phyloP scores from a whole-genome alignment of 2,329 filamentous ascomycete species.

The Colletotrichum lentis region DNA sequence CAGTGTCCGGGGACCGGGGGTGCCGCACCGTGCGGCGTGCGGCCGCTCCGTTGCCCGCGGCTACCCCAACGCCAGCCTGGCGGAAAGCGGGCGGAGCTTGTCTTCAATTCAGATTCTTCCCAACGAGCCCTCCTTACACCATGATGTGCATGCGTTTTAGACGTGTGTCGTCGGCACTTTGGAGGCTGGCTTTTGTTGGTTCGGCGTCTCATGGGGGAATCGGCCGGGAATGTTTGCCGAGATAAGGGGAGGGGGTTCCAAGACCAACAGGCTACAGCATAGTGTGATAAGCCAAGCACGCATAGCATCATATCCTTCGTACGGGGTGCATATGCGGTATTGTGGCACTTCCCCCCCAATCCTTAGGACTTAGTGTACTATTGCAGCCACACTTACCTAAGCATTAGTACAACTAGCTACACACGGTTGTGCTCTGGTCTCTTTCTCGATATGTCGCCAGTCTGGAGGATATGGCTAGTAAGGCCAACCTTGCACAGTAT shows the following conservation, averaged over 20 bases:
- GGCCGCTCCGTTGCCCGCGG: slow-evolving; percentile 17
- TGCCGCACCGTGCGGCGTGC: slow-evolving; percentile 23
- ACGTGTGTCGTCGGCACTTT: not conserved
- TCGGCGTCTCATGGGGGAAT: not conserved
- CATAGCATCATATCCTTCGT: slow-evolving; percentile 10
- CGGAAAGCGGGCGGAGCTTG: not conserved
- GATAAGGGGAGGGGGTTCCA: slow-evolving; percentile 16
- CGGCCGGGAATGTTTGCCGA: slow-evolving; percentile 8
- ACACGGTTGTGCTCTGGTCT: no score
- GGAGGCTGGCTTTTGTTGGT: slow-evolving; percentile 20
- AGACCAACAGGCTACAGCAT: slow-evolving; percentile 9
- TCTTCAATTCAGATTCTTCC: not conserved
- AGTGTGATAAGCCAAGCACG: slow-evolving; percentile 17
- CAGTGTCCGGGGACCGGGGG: slow-evolving; percentile 28
- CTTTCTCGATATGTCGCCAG: no score
- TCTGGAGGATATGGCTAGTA: no score
- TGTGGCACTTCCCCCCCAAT: no score
- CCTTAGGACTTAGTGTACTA: no score
- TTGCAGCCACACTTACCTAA: no score
- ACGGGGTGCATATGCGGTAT: slow-evolving; percentile 29
- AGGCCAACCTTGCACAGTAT: no score
- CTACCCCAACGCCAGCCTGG: not conserved
- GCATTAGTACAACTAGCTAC: no score
- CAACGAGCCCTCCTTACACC: slow-evolving; percentile 9
- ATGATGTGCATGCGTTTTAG: not conserved